phyloP scores from a whole-genome alignment of 2,329 filamentous ascomycete species.

The Clonostachys byssicola region DNA sequence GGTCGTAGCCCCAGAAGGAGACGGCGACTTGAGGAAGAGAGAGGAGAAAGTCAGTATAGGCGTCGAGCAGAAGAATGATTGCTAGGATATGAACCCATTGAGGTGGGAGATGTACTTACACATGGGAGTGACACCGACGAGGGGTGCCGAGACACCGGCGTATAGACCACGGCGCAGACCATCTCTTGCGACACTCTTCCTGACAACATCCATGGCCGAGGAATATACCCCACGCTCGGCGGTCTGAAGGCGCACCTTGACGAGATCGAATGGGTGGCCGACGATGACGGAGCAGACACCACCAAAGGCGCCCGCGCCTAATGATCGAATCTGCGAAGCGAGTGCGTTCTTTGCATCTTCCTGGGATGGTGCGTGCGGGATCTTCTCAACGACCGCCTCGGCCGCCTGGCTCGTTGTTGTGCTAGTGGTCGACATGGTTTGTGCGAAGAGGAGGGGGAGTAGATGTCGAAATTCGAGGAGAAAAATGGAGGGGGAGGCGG shows the following conservation, averaged over 20 bases:
- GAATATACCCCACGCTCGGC: constrained; percentile 91
- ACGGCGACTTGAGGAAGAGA: constrained; percentile 51
- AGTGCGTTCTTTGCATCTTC: constrained; percentile 30
- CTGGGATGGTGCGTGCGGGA: constrained; percentile 39
- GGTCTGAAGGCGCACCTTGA: constrained; percentile 96
- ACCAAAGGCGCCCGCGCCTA: constrained; percentile 87
- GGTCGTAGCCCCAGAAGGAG: constrained; percentile 83
- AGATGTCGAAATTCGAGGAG: not conserved
- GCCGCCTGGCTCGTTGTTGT: not conserved
- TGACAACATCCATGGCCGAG: constrained; percentile 86
- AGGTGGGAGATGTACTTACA: constrained; percentile 57
- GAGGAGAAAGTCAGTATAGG: not conserved
- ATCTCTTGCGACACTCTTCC: constrained; percentile 82
- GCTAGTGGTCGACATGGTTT: constrained; percentile 10
- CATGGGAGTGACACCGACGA: constrained; percentile 97
- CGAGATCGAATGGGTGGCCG: constrained; percentile 93
- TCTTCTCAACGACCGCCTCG: constrained; percentile 31
- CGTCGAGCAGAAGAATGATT: not conserved
- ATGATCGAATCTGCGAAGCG: constrained; percentile 63
- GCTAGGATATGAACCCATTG: constrained; percentile 1
- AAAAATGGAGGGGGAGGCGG: not conserved
- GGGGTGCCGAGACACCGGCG: constrained; percentile 91
- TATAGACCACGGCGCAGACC: constrained; percentile 80
- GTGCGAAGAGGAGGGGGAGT: not conserved
- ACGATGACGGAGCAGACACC: constrained; percentile 92